A percentile compares a stretch with the other conserved stretches of the same genome.
phyloP scores from a whole-genome alignment of 2,329 filamentous ascomycete genomes.

The Xylaria sp. region DNA sequence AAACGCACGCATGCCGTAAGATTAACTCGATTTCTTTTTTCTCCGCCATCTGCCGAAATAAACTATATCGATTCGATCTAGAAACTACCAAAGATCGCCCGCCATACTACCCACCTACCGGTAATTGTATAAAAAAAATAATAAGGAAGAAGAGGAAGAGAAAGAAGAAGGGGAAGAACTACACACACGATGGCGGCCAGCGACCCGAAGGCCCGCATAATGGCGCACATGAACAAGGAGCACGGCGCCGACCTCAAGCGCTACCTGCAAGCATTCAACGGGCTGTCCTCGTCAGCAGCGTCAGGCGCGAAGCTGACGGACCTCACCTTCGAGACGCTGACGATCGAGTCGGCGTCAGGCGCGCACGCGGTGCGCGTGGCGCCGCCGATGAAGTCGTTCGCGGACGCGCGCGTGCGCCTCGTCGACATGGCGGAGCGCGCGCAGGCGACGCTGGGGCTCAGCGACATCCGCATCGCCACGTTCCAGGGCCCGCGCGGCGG shows the following conservation, averaged over 20 bases:
- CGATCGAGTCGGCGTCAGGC: slow-evolving; percentile 62
- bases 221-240: slow-evolving; percentile 88
- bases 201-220: slow-evolving; percentile 68
- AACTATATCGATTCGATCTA: too few relatives aligned
- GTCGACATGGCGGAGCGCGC: slow-evolving; percentile 74
- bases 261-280: slow-evolving; percentile 79
- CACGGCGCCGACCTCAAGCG: slow-evolving; percentile 78
- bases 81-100: too few relatives aligned
- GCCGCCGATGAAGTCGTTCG: slow-evolving; percentile 75
- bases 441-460: slow-evolving; percentile 68
- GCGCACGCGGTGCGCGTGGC: slow-evolving; percentile 68
- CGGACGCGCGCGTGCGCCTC: slow-evolving; percentile 74
- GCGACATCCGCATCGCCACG: slow-evolving; percentile 55
- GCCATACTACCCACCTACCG: too few relatives aligned
- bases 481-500: slow-evolving; percentile 56
- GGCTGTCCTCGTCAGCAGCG: slow-evolving; percentile 65
- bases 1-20: too few relatives aligned
- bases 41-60: background rate
- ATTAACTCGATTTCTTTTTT: background rate
- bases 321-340: slow-evolving; percentile 71
- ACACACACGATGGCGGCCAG: slow-evolving; percentile 50
- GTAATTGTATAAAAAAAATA: background rate
- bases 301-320: slow-evolving; percentile 66
- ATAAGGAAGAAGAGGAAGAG: background rate
- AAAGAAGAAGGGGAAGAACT: too few relatives aligned